phyloP scores from a whole-genome alignment of 2,329 filamentous ascomycete genomes.

The Fusarium piperis region DNA sequence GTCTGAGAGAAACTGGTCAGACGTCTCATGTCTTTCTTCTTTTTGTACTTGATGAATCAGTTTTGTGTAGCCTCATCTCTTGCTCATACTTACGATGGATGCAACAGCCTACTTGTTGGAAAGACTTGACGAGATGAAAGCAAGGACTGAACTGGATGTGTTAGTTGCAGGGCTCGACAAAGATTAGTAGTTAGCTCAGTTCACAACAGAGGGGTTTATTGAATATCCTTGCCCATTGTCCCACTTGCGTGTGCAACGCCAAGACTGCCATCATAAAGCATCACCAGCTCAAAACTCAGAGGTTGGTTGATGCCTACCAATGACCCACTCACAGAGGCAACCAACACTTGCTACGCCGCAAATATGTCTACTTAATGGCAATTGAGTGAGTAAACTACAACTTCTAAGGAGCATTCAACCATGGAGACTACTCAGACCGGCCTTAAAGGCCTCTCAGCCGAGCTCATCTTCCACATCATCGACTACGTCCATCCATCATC shows the following conservation, averaged over 20 bases:
- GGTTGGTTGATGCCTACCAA: neutral
- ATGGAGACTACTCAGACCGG: neutral
- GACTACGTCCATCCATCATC: neutral
- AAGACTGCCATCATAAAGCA: neutral
- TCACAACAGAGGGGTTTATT: neutral
- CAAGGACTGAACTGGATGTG: neutral
- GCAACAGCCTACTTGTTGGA: neutral
- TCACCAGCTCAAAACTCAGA: neutral
- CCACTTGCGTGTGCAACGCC: neutral
- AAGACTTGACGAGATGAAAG: neutral
- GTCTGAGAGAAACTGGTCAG: neutral
- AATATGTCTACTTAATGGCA: neutral
- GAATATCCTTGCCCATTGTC: too few relatives aligned
- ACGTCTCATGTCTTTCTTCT: neutral
- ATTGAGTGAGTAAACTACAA: neutral
- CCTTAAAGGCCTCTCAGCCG: neutral
- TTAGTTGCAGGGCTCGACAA: neutral
- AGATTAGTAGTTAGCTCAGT: neutral
- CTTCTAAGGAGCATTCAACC: neutral
- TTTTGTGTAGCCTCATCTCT: neutral
- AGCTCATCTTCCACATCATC: conserved; percentile 13
- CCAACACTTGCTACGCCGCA: neutral
- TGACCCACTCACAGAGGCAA: neutral
- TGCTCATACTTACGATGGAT: neutral
- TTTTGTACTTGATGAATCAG: neutral